phyloP scores from a whole-genome alignment of 148 eudicot species.

The Agrostemma githago region DNA sequence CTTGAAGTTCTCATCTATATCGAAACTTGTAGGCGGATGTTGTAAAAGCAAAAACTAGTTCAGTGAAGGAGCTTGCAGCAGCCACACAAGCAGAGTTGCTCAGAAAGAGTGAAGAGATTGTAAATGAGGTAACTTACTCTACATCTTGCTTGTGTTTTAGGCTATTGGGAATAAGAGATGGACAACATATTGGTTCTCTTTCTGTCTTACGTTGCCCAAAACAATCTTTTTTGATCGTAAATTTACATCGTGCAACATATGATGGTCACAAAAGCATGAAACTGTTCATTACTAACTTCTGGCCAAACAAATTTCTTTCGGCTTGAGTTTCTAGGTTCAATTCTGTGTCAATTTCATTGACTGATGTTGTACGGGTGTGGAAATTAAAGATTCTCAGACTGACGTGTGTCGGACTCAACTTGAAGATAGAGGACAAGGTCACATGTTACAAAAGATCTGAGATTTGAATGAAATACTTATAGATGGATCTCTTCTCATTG shows the following conservation, averaged over 20 bases:
- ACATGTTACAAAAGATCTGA: too few species aligned
- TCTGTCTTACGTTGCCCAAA: neutral
- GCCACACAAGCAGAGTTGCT: slow-evolving; percentile 50
- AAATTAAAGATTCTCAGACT: too few species aligned
- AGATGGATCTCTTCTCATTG: too few species aligned
- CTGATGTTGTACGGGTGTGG: too few species aligned
- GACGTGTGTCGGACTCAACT: too few species aligned
- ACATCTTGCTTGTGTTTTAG: neutral
- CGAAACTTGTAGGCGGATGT: slow-evolving; percentile 42
- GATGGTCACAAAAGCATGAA: too few species aligned
- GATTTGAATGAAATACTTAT: too few species aligned
- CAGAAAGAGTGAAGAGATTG: slow-evolving; percentile 52
- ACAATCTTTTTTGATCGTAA: neutral
- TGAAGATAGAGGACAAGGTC: too few species aligned
- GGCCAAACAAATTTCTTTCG: too few species aligned
- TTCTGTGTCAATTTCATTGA: too few species aligned
- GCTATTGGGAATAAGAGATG: neutral
- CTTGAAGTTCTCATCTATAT: slow-evolving; percentile 4
- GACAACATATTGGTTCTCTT: neutral
- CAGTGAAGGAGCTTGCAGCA: slow-evolving; percentile 46
- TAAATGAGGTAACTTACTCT: slow-evolving; percentile 44
- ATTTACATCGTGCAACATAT: neutral
- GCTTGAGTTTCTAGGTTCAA: too few species aligned
- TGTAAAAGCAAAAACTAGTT: slow-evolving; percentile 34
- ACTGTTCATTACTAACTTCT: too few species aligned